A percentile compares a stretch with the other conserved stretches of the same genome.
Conservation (phyloP, 257 asterid species). For the Lantana camara region DNA sequence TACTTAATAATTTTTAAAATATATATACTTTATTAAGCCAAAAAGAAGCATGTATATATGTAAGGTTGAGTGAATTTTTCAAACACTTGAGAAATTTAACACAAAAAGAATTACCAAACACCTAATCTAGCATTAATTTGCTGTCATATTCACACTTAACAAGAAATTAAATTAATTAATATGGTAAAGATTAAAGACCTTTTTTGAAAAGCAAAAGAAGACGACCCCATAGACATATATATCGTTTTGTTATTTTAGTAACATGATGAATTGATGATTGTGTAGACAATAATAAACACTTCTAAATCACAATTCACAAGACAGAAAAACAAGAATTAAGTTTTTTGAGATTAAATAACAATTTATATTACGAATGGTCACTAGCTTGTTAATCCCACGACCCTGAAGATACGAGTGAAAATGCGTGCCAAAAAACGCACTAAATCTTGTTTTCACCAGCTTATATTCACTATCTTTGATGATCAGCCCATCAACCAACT, state of each 20-base stretch:
- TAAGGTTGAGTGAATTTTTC: neutral
- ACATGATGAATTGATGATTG: conserved; percentile 42
- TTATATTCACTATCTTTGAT: conserved; percentile 76
- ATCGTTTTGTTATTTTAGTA: conserved; percentile 30
- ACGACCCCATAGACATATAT: conserved; percentile 29
- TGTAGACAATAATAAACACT: too few species aligned
- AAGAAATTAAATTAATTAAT: neutral
- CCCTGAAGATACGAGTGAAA: conserved; percentile 80
- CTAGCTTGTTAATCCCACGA: conserved; percentile 50
- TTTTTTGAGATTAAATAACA: too few species aligned
- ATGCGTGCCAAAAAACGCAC: conserved; percentile 89
- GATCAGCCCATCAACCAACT: conserved; percentile 71
- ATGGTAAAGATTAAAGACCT: conserved; percentile 13
- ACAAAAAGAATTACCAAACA: too few species aligned
- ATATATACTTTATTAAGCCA: too few species aligned
- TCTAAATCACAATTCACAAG: too few species aligned
- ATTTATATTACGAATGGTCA: conserved; percentile 67
- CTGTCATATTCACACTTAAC: conserved; percentile 19
- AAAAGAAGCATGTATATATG: too few species aligned
- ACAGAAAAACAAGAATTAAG: too few species aligned
- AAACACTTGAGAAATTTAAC: too few species aligned
- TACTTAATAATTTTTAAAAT: too few species aligned
- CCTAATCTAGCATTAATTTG: neutral
- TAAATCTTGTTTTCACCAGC: conserved; percentile 88
- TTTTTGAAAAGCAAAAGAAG: conserved; percentile 34